Conservation (phyloP, 192 early-diverging fungal genomes). For the Backusella tuberculispora region DNA sequence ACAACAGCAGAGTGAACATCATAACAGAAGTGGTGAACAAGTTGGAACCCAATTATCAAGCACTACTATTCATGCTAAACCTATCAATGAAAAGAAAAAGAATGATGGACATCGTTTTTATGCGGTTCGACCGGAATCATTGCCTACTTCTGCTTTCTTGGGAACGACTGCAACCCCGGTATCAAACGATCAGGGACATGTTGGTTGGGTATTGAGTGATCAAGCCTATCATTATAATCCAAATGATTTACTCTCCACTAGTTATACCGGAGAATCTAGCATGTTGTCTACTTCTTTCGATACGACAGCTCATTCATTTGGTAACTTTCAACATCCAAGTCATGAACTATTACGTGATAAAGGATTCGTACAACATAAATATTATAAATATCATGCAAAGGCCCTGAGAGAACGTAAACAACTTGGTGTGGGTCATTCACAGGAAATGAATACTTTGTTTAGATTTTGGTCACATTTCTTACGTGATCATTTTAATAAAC, state of each 20-base stretch:
- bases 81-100: conserved; percentile 2
- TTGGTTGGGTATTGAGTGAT: conserved; percentile 77
- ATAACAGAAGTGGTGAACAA: conserved; percentile 15
- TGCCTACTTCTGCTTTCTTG: conserved; percentile 19
- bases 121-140: conserved; percentile 48
- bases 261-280: conserved; percentile 37
- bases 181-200: conserved; percentile 59
- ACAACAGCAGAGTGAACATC: conserved; percentile 28
- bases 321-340: conserved; percentile 81
- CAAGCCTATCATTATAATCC: conserved; percentile 67
- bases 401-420: conserved; percentile 93
- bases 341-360: conserved; percentile 94
- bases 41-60: background rate
- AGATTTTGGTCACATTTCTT: conserved; percentile 99
- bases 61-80: conserved; percentile 3
- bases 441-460: conserved; percentile 94
- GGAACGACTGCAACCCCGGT: background rate
- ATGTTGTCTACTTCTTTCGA: conserved; percentile 45
- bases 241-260: conserved; percentile 47
- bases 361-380: conserved; percentile 98
- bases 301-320: conserved; percentile 60
- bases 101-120: conserved; percentile 49
- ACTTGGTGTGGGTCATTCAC: conserved; percentile 83
- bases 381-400: conserved; percentile 92
- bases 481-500: conserved; percentile 93